Conservation (phyloP, 345 rosid genomes). For the Euphorbia peplus region DNA sequence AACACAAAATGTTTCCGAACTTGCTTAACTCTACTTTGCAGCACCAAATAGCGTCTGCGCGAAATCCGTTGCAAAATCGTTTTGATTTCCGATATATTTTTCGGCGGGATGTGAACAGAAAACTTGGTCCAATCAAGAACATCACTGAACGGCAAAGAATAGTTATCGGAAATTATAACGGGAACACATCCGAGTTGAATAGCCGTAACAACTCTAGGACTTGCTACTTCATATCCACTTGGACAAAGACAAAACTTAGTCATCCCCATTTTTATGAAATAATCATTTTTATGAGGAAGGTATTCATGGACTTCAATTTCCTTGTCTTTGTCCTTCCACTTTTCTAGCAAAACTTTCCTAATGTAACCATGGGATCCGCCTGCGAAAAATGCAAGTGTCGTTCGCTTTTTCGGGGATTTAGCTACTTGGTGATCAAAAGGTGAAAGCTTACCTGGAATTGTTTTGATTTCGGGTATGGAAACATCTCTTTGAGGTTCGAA, state of each 20-base stretch:
- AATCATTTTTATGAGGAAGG: constrained; percentile 32
- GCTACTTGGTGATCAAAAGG: constrained; percentile 9
- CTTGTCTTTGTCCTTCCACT: constrained; percentile 63
- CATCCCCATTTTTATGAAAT: constrained; percentile 40
- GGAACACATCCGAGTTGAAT: constrained; percentile 56
- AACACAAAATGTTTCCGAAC: constrained; percentile 49
- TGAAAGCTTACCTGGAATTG: constrained; percentile 27
- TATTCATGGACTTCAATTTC: constrained; percentile 48
- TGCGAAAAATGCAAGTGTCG: constrained; percentile 57
- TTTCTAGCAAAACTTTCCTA: constrained; percentile 37
- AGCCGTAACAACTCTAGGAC: constrained; percentile 58
- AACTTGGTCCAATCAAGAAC: constrained; percentile 58
- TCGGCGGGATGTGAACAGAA: constrained; percentile 37
- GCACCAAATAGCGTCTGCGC: constrained; percentile 22
- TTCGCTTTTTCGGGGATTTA: constrained; percentile 31
- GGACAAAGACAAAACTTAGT: constrained; percentile 61
- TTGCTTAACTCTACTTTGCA: constrained; percentile 37
- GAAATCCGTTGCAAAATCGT: constrained; percentile 40
- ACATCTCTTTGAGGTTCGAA: constrained; percentile 59
- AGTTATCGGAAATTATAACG: constrained; percentile 44
- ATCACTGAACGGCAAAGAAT: constrained; percentile 55
- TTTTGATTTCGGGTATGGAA: constrained; percentile 48
- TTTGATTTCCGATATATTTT: constrained; percentile 46
- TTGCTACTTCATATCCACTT: constrained; percentile 66
- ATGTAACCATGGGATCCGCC: constrained; percentile 69